Conservation (phyloP, 2,329 filamentous ascomycete genomes). For the Hypoxylon sp. region DNA sequence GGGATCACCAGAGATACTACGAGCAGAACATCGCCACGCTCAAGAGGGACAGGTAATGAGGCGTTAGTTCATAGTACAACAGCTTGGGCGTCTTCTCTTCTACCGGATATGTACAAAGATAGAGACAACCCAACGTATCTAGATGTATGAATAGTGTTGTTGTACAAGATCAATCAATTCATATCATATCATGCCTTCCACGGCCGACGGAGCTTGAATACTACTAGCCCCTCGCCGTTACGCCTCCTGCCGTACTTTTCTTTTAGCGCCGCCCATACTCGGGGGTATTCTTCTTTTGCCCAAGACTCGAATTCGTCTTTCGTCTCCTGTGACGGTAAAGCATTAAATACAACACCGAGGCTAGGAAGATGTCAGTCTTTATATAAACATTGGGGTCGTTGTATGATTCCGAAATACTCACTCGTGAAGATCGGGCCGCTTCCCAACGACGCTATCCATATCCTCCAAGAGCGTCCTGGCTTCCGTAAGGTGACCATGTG, state of each 20-base stretch:
- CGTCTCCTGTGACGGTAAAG: slow-evolving; percentile 73
- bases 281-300: slow-evolving; percentile 77
- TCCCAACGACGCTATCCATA: slow-evolving; percentile 74
- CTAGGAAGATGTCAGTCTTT: slow-evolving; percentile 54
- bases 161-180: slow-evolving; percentile 52
- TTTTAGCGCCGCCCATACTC: slow-evolving; percentile 77
- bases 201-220: slow-evolving; percentile 66
- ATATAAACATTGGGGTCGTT: not conserved
- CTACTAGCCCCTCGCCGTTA: slow-evolving; percentile 62
- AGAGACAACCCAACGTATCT: slow-evolving; percentile 23
- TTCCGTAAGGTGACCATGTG: slow-evolving; percentile 78
- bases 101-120: slow-evolving; percentile 53
- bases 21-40: slow-evolving; percentile 42
- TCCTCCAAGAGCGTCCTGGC: slow-evolving; percentile 75
- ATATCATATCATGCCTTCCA: slow-evolving; percentile 60
- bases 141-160: slow-evolving; percentile 51
- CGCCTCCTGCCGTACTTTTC: slow-evolving; percentile 63
- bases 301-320: slow-evolving; percentile 81
- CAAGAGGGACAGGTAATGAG: slow-evolving; percentile 20
- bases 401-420: slow-evolving; percentile 41
- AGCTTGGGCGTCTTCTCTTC: slow-evolving; percentile 27
- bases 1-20: slow-evolving; percentile 39
- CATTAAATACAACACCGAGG: slow-evolving; percentile 83
- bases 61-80: slow-evolving; percentile 46
- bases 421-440: slow-evolving; percentile 48